phyloP scores from a whole-genome alignment of 2,329 filamentous ascomycete genomes.

The Grosmannia huntii region DNA sequence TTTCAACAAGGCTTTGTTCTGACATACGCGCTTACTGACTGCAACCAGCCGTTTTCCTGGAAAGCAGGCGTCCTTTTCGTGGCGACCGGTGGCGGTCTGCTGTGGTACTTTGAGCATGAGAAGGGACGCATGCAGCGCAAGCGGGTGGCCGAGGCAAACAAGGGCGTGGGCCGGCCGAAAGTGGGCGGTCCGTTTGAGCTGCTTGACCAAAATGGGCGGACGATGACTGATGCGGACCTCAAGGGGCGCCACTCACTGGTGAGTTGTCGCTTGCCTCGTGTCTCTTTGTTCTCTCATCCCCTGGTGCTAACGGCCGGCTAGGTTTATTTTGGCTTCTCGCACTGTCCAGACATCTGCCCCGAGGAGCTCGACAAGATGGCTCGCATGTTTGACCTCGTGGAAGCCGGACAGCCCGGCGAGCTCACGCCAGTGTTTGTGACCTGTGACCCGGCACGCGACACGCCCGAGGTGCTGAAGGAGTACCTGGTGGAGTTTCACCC shows the following conservation, averaged over 20 bases:
- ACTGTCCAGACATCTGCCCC: conserved; percentile 97
- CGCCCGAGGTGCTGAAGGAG: conserved; percentile 66
- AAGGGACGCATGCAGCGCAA: conserved; percentile 84
- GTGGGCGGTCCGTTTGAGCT: conserved; percentile 81
- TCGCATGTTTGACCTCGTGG: conserved; percentile 70
- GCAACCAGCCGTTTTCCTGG: conserved; percentile 72
- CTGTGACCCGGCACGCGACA: conserved; percentile 88
- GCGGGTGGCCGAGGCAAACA: conserved; percentile 79
- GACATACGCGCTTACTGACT: not conserved
- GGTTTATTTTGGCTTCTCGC: conserved; percentile 97
- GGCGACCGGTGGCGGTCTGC: conserved; percentile 59
- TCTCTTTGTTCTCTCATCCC: not conserved
- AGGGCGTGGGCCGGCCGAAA: conserved; percentile 85
- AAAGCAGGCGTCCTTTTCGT: conserved; percentile 82
- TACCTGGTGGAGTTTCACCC: conserved; percentile 90
- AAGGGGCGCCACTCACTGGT: conserved; percentile 77
- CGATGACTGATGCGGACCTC: conserved; percentile 67
- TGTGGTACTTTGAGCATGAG: conserved; percentile 86
- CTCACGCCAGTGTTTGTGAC: conserved; percentile 83
- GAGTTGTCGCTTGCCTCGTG: conserved; percentile 19
- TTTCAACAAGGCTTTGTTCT: too few relatives aligned
- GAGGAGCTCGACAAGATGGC: conserved; percentile 99
- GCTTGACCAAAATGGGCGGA: conserved; percentile 66
- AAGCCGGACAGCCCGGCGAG: conserved; percentile 34
- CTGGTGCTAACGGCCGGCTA: conserved; percentile 20